A percentile compares a stretch with the other conserved stretches of the same genome.
phyloP scores from a whole-genome alignment of 345 rosid genomes.

The Eucalyptus marginata region DNA sequence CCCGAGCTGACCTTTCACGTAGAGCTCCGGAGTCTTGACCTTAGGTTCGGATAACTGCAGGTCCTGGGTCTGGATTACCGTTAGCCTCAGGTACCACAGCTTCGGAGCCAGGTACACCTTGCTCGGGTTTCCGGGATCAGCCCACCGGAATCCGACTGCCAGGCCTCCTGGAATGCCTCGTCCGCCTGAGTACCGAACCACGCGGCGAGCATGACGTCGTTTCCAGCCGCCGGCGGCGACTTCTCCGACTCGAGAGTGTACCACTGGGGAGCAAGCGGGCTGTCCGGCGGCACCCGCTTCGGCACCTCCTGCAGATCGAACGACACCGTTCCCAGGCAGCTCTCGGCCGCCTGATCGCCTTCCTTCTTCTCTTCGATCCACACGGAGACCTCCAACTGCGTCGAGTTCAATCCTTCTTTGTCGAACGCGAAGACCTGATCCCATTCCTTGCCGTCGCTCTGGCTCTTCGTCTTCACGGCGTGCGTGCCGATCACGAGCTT shows the following conservation, averaged over 20 bases:
- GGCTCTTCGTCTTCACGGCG: conserved; percentile 58
- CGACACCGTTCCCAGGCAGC: conserved; percentile 68
- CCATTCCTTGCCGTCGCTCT: conserved; percentile 62
- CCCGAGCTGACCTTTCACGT: conserved; percentile 78
- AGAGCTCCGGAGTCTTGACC: conserved; percentile 50
- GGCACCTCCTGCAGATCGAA: conserved; percentile 91
- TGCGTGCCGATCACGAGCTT: conserved; percentile 81
- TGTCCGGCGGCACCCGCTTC: conserved; percentile 76
- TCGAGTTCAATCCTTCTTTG: conserved; percentile 67
- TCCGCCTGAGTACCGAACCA: conserved; percentile 94
- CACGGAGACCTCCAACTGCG: conserved; percentile 60
- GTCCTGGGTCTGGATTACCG: conserved; percentile 97
- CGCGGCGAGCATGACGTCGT: conserved; percentile 90
- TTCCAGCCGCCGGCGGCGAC: conserved; percentile 34
- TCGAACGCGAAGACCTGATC: conserved; percentile 89
- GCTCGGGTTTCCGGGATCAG: conserved; percentile 80
- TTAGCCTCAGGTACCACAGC: conserved; percentile 92
- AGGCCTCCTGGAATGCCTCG: conserved; percentile 92
- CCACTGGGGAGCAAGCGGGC: conserved; percentile 95
- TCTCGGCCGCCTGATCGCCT: conserved; percentile 35
- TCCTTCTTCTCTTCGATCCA: conserved; percentile 68
- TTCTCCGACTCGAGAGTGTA: conserved; percentile 67
- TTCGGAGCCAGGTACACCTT: conserved; percentile 87
- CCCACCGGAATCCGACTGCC: conserved; percentile 98
- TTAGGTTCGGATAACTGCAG: conserved; percentile 71